phyloP scores from a whole-genome alignment of 306 rosid genomes.

The Oxytropis ochrocephala region DNA sequence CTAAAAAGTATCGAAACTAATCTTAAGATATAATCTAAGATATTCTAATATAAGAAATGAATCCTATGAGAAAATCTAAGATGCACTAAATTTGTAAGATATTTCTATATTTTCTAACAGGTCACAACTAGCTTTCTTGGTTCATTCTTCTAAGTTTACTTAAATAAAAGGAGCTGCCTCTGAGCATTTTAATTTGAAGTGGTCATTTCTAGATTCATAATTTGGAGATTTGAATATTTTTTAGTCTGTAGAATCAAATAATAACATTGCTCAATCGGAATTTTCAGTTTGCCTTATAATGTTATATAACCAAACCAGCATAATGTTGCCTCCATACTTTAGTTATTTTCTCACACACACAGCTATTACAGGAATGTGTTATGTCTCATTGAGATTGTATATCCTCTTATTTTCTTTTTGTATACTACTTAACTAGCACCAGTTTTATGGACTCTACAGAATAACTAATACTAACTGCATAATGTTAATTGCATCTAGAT shows the following conservation, averaged over 20 bases:
- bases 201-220: not conserved
- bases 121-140: slow-evolving; percentile 8
- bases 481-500: slow-evolving; percentile 1
- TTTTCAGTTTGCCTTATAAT: slow-evolving; percentile 3
- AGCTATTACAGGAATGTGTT: not conserved
- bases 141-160: not conserved
- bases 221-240: not conserved
- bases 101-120: too few relatives aligned
- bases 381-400: slow-evolving; percentile 4
- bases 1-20: too few relatives aligned
- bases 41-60: too few relatives aligned
- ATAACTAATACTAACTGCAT: slow-evolving; percentile 10
- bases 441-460: not conserved
- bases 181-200: not conserved
- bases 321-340: slow-evolving; percentile 7
- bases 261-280: not conserved
- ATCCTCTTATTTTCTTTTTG: not conserved
- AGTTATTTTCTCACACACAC: not conserved
- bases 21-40: too few relatives aligned
- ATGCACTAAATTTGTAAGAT: too few relatives aligned
- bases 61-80: too few relatives aligned
- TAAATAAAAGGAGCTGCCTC: not conserved
- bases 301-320: slow-evolving; percentile 15
- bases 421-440: not conserved
- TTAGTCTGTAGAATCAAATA: slow-evolving; percentile 1